Evolutionary conservation across 495 filamentous ascomycete genomes (phyloP).

Genomic region (Chaetomium cochliodes): DNA sequence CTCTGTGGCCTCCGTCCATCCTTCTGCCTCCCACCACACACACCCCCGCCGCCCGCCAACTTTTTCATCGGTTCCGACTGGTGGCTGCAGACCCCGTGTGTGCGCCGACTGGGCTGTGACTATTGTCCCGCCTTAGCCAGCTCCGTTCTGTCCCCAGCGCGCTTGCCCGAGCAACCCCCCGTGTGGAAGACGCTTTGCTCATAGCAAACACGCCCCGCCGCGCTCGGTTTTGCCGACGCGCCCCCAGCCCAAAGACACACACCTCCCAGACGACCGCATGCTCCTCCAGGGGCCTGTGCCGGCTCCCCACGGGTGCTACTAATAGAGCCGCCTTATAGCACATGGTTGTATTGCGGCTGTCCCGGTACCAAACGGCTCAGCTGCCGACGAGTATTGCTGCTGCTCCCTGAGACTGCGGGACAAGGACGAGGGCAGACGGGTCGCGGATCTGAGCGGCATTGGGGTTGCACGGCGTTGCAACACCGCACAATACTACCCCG

Average conservation of each 20-base stretch:
- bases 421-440: slow-evolving; percentile 16
- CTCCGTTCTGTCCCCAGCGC: slow-evolving; percentile 7
- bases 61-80: slow-evolving; percentile 5
- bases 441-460: slow-evolving; percentile 34
- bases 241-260: slow-evolving; percentile 6
- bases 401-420: slow-evolving; percentile 12
- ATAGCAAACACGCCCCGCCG: slow-evolving; percentile 22
- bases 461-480: slow-evolving; percentile 40
- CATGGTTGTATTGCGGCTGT: slow-evolving; percentile 31
- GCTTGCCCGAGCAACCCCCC: background rate
- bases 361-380: slow-evolving; percentile 32
- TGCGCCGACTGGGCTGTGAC: background rate
- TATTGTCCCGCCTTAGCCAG: slow-evolving; percentile 1
- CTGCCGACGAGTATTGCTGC: slow-evolving; percentile 23
- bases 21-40: slow-evolving; percentile 6
- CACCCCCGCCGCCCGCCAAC: background rate
- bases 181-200: slow-evolving; percentile 26
- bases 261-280: slow-evolving; percentile 24
- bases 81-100: background rate
- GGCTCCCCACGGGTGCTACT: slow-evolving; percentile 32
- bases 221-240: slow-evolving; percentile 30
- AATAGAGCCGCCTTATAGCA: slow-evolving; percentile 32
- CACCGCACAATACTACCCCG: slow-evolving; percentile 30
- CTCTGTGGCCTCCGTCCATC: slow-evolving; percentile 15
- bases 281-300: slow-evolving; percentile 20